Conservation (phyloP, 1,284 basidiomycete genomes). For the Boletellus dicymbophilus region DNA sequence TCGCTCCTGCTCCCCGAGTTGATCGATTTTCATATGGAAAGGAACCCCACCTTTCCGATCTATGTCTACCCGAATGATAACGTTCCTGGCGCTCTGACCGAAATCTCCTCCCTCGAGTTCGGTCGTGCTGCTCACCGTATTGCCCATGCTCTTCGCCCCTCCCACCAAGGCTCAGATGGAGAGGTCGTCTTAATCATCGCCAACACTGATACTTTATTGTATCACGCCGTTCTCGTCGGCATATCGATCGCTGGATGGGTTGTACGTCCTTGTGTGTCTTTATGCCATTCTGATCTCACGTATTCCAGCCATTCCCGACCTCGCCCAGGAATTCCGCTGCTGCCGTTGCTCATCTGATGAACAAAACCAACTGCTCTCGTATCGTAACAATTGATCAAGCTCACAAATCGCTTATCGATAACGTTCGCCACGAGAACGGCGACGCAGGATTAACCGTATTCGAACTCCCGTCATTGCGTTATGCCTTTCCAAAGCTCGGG, state of each 20-base stretch:
- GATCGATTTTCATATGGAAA: conserved; percentile 33
- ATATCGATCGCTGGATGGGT: conserved; percentile 33
- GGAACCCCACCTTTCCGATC: conserved; percentile 23
- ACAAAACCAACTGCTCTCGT: conserved; percentile 29
- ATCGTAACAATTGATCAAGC: conserved; percentile 32
- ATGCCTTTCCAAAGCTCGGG: conserved; percentile 36
- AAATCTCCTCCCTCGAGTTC: conserved; percentile 27
- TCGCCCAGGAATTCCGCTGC: conserved; percentile 35
- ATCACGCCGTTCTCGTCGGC: conserved; percentile 33
- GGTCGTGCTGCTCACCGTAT: conserved; percentile 35
- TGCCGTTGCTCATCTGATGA: conserved; percentile 33
- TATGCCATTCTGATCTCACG: background rate
- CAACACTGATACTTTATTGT: conserved; percentile 34
- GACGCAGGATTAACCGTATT: conserved; percentile 12
- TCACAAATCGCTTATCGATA: conserved; percentile 28
- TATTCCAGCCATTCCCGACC: conserved; percentile 35
- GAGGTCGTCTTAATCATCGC: conserved; percentile 37
- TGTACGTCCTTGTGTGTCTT: conserved; percentile 13
- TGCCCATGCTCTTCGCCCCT: conserved; percentile 31
- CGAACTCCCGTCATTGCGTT: conserved; percentile 32
- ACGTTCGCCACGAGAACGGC: conserved; percentile 13
- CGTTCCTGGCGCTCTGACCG: background rate
- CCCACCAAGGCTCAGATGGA: conserved; percentile 23
- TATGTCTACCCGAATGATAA: conserved; percentile 22
- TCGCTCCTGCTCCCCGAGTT: conserved; percentile 26